Percentiles rank a stretch among this genome's conserved stretches.
Conservation (phyloP, 2,329 filamentous ascomycete species). For the Hawksworthiomyces lignivorus region DNA sequence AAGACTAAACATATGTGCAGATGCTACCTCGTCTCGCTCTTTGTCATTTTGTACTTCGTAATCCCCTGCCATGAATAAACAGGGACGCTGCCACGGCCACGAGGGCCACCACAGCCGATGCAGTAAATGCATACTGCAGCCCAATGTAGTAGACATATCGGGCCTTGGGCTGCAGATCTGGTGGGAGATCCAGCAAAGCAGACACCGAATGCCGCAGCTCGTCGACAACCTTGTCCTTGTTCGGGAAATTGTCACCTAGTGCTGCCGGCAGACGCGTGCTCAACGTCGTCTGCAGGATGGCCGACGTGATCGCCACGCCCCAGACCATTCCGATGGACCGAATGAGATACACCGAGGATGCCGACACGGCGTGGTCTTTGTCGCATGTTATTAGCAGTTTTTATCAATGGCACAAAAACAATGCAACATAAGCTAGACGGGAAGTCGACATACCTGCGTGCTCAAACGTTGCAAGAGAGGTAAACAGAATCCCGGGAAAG, state of each 20-base stretch:
- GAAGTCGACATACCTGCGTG: slow-evolving; percentile 43
- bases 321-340: slow-evolving; percentile 56
- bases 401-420: no score
- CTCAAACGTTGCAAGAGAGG: slow-evolving; percentile 54
- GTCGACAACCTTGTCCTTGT: slow-evolving; percentile 56
- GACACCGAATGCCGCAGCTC: slow-evolving; percentile 55
- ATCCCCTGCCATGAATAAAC: slow-evolving; percentile 1
- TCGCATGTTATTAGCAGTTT: no score
- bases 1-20: no score
- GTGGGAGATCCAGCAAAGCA: slow-evolving; percentile 44
- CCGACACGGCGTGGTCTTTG: slow-evolving; percentile 8
- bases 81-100: slow-evolving; percentile 31
- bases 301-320: slow-evolving; percentile 55
- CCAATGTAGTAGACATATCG: slow-evolving; percentile 54
- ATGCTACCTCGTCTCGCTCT: no score
- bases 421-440: no score
- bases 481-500: slow-evolving; percentile 53
- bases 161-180: slow-evolving; percentile 48
- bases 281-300: slow-evolving; percentile 56
- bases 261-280: slow-evolving; percentile 44
- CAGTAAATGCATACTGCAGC: slow-evolving; percentile 46
- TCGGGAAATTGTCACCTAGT: slow-evolving; percentile 41
- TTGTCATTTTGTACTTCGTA: slow-evolving; percentile 4
- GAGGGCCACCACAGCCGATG: slow-evolving; percentile 43
- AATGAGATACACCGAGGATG: slow-evolving; percentile 46